A percentile compares a stretch with the other conserved stretches of the same genome.
Conservation (phyloP, 2,329 filamentous ascomycete genomes). For the Sporothrix curviconia region DNA sequence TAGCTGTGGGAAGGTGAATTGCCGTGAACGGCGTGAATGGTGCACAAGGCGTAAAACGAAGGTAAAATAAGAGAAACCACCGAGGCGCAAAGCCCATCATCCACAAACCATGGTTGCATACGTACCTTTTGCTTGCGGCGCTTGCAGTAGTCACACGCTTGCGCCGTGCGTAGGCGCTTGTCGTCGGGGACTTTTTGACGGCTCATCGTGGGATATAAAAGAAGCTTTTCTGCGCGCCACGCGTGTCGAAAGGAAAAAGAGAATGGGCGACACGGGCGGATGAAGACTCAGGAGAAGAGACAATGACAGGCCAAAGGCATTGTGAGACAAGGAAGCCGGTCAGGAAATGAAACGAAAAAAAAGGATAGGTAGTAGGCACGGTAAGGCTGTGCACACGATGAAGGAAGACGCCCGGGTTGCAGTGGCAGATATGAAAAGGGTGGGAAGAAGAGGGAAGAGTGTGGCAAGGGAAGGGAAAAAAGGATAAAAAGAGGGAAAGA, state of each 20-base stretch:
- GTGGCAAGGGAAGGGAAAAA: neutral
- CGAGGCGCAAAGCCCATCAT: neutral
- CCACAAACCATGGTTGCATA: neutral
- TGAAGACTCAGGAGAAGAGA: neutral
- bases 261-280: neutral
- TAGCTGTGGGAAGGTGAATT: no score
- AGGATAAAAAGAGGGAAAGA: neutral
- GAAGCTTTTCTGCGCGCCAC: no score
- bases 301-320: neutral
- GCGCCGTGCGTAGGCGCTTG: constrained; percentile 55
- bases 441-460: neutral
- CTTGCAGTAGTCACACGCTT: constrained; percentile 60
- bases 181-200: constrained; percentile 51
- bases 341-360: neutral
- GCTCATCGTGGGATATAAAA: no score
- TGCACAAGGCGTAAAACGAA: neutral
- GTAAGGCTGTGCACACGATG: neutral
- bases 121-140: constrained; percentile 61
- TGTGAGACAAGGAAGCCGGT: neutral
- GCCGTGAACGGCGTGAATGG: no score
- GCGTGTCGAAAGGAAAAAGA: no score
- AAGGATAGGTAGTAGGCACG: neutral
- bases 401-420: neutral
- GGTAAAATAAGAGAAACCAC: neutral
- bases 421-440: neutral